Conservation (phyloP, 176 grass and related monocot genomes). For the Areca catechu region DNA sequence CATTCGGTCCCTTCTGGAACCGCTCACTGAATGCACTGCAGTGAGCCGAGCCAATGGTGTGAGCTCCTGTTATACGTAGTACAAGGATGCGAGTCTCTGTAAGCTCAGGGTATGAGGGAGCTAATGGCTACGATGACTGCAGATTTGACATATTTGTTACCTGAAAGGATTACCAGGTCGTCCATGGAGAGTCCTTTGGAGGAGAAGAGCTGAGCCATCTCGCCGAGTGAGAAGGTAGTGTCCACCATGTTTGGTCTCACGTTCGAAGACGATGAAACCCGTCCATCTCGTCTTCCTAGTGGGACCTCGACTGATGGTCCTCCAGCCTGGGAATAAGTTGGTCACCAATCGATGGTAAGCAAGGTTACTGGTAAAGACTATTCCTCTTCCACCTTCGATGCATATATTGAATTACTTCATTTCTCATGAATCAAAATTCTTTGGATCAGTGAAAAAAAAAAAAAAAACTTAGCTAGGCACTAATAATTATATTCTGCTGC, state of each 20-base stretch:
- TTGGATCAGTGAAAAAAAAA: too few relatives aligned
- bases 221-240: constrained; percentile 66
- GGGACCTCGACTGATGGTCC: constrained; percentile 55
- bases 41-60: constrained; percentile 85
- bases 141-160: not conserved
- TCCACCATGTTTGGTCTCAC: constrained; percentile 86
- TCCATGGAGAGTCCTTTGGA: constrained; percentile 62
- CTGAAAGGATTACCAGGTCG: constrained; percentile 85
- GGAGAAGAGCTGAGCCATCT: constrained; percentile 62
- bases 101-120: too few relatives aligned
- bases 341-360: not conserved
- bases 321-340: constrained; percentile 45
- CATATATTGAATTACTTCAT: too few relatives aligned
- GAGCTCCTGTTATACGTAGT: constrained; percentile 63
- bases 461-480: too few relatives aligned
- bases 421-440: too few relatives aligned
- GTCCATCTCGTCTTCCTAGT: constrained; percentile 55
- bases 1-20: constrained; percentile 54
- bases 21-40: constrained; percentile 83
- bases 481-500: too few relatives aligned
- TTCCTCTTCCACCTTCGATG: too few relatives aligned
- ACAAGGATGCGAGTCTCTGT: too few relatives aligned
- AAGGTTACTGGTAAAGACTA: not conserved
- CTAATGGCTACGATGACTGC: too few relatives aligned
- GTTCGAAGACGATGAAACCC: constrained; percentile 60